These are phyloP conservation scores for Trichoderma pleuroti DNA, from an alignment of 2,329 filamentous ascomycete species.

Conservation along the genomic window DNA sequence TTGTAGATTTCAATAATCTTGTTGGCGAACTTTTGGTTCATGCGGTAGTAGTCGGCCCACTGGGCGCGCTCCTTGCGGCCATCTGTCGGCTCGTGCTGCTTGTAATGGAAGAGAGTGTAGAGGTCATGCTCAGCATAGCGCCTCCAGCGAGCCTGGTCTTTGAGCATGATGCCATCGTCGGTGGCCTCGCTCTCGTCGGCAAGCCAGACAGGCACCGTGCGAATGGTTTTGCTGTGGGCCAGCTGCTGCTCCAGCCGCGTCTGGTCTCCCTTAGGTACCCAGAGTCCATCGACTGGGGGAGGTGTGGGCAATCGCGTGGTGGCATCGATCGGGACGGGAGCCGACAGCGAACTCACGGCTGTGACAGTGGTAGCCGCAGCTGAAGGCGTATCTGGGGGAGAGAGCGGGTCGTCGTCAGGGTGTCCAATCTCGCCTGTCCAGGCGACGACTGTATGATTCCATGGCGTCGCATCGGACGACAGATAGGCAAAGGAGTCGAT, in stretches of 20 bases:
- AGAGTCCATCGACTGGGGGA: conserved; percentile 63
- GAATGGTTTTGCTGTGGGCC: conserved; percentile 67
- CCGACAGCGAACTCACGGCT: conserved; percentile 70
- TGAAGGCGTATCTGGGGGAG: conserved; percentile 47
- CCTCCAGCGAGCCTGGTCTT: conserved; percentile 82
- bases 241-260: conserved; percentile 70
- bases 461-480: conserved; percentile 75
- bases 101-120: conserved; percentile 94
- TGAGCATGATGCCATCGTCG: conserved; percentile 67
- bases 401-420: conserved; percentile 40
- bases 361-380: conserved; percentile 44
- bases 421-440: conserved; percentile 87
- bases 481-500: conserved; percentile 89
- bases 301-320: conserved; percentile 53
- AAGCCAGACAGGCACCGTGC: conserved; percentile 85
- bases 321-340: conserved; percentile 71
- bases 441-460: conserved; percentile 89
- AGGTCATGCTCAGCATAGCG: conserved; percentile 88
- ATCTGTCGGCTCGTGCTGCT: conserved; percentile 85
- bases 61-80: conserved; percentile 75
- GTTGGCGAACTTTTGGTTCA: conserved; percentile 91
- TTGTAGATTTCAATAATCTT: conserved; percentile 85
- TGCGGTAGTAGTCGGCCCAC: conserved; percentile 89
- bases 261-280: conserved; percentile 67
- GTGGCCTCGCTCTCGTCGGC: conserved; percentile 67